Evolutionary conservation across 371 early-diverging fungal genomes (phyloP).

Genomic region (Circinella umbellata): DNA sequence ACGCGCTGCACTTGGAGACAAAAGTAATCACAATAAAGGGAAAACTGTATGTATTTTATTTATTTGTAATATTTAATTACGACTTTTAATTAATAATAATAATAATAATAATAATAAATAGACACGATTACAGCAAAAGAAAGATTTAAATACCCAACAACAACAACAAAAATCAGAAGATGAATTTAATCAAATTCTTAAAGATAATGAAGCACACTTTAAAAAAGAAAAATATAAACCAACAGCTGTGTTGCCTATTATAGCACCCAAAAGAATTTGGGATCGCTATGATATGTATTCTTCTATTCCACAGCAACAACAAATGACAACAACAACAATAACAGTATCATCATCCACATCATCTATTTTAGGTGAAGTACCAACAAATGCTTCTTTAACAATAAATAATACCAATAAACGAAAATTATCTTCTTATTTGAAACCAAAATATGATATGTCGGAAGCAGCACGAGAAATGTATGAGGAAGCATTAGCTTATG

Average conservation of each 20-base stretch:
- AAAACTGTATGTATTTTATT: background rate
- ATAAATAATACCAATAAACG: no score
- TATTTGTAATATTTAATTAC: no score
- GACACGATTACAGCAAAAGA: constrained; percentile 7
- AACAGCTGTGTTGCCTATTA: constrained; percentile 38
- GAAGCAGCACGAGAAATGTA: constrained; percentile 3
- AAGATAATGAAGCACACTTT: constrained; percentile 34
- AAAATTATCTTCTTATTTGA: no score
- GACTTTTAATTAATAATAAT: no score
- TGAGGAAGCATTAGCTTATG: constrained; percentile 19
- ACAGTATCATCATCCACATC: background rate
- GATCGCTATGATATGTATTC: constrained; percentile 1
- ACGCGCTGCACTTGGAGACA: constrained; percentile 8
- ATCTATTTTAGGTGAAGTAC: no score
- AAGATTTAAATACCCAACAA: constrained; percentile 3
- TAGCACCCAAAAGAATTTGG: constrained; percentile 28
- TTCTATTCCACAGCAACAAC: no score
- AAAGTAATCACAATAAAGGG: background rate
- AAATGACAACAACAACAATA: constrained; percentile 4
- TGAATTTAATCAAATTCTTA: constrained; percentile 27
- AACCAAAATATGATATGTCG: constrained; percentile 1
- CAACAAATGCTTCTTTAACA: no score
- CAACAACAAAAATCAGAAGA: constrained; percentile 1
- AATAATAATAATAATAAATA: background rate
- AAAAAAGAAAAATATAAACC: constrained; percentile 9